phyloP scores from a whole-genome alignment of 257 asterid genomes.

The Haberlea rhodopensis region DNA sequence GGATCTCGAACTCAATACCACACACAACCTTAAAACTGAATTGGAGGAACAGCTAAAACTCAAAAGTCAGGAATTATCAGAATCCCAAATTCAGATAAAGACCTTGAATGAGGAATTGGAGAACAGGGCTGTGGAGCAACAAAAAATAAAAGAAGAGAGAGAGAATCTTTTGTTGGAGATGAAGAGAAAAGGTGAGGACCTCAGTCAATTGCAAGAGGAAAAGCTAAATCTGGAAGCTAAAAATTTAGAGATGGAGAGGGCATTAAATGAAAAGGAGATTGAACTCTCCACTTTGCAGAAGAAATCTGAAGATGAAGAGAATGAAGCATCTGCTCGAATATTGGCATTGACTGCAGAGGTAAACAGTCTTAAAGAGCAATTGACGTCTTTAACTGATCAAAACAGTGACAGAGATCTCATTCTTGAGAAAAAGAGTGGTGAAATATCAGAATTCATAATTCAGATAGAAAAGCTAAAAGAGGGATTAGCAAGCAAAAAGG shows the following conservation, averaged over 20 bases:
- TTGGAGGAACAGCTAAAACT: slow-evolving; percentile 51
- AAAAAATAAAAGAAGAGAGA: slow-evolving; percentile 37
- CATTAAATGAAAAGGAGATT: slow-evolving; percentile 39
- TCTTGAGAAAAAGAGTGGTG: slow-evolving; percentile 38
- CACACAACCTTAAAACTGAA: slow-evolving; percentile 34
- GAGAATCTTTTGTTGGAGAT: slow-evolving; percentile 31
- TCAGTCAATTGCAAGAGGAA: slow-evolving; percentile 35
- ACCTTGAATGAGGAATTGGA: slow-evolving; percentile 43
- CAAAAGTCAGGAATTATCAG: slow-evolving; percentile 43
- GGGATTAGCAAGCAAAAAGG: slow-evolving; percentile 39
- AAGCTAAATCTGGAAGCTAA: slow-evolving; percentile 26
- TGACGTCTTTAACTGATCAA: slow-evolving; percentile 40
- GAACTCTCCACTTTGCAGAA: slow-evolving; percentile 40
- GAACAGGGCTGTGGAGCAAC: slow-evolving; percentile 34
- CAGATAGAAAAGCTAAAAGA: slow-evolving; percentile 47
- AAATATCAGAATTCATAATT: slow-evolving; percentile 42
- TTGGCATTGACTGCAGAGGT: slow-evolving; percentile 36
- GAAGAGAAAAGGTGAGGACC: slow-evolving; percentile 39
- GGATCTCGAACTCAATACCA: slow-evolving; percentile 36
- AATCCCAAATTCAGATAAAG: slow-evolving; percentile 32
- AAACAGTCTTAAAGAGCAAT: slow-evolving; percentile 39
- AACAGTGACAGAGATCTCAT: slow-evolving; percentile 43
- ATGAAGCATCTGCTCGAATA: slow-evolving; percentile 36
- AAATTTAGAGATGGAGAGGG: slow-evolving; percentile 41
- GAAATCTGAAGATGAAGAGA: slow-evolving; percentile 43